Percentiles rank a stretch among this genome's conserved stretches.
Evolutionary conservation across 371 early-diverging fungal genomes (phyloP).

Genomic region (Nosema muscidifuracis): DNA sequence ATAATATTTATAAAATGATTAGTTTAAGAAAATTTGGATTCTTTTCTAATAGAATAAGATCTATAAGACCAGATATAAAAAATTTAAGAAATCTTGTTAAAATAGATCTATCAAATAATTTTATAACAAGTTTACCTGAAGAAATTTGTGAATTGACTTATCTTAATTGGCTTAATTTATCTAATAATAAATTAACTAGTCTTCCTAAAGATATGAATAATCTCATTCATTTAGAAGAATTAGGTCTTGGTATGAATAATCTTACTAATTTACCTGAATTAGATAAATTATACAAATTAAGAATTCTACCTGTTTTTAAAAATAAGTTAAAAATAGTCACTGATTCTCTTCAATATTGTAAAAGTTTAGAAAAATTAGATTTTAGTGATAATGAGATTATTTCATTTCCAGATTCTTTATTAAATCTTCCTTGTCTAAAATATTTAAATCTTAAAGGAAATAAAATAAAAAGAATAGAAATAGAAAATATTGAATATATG

Average conservation of each 20-base stretch:
- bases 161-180: slow-evolving; percentile 69
- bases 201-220: slow-evolving; percentile 65
- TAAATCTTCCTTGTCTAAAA: slow-evolving; percentile 43
- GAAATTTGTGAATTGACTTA: slow-evolving; percentile 64
- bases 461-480: slow-evolving; percentile 47
- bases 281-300: slow-evolving; percentile 51
- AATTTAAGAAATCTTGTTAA: slow-evolving; percentile 63
- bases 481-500: slow-evolving; percentile 4
- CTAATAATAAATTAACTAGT: slow-evolving; percentile 66
- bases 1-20: slow-evolving; percentile 63
- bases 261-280: slow-evolving; percentile 64
- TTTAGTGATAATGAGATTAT: slow-evolving; percentile 61
- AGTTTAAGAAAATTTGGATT: slow-evolving; percentile 66
- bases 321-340: slow-evolving; percentile 54
- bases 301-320: slow-evolving; percentile 62
- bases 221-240: slow-evolving; percentile 66
- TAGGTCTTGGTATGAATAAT: slow-evolving; percentile 68
- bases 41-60: slow-evolving; percentile 65
- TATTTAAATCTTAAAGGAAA: slow-evolving; percentile 62
- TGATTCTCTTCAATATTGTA: slow-evolving; percentile 39
- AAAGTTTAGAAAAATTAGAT: slow-evolving; percentile 61
- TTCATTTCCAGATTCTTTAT: slow-evolving; percentile 48
- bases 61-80: slow-evolving; percentile 59
- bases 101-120: slow-evolving; percentile 68
- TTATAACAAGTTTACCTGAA: slow-evolving; percentile 64